Percentiles rank a stretch among this genome's conserved stretches.
These are phyloP conservation scores for Thalassiosira livingstoniorum DNA, from an alignment of 352 stramenopile species.

Conservation along the genomic window DNA sequence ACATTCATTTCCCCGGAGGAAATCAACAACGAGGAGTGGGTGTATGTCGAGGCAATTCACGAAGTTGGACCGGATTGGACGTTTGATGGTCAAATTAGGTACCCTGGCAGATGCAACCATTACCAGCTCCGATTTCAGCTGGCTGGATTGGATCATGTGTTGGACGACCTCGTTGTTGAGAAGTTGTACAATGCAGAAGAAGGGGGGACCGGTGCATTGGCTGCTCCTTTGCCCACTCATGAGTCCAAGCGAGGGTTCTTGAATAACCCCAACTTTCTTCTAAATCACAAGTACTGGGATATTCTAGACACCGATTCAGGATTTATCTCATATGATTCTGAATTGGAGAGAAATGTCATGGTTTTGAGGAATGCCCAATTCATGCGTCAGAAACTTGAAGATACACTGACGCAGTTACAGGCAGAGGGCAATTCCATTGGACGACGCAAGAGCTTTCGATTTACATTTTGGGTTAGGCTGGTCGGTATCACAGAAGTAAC, in stretches of 20 bases:
- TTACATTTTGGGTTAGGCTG: slow-evolving; percentile 40
- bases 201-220: too few relatives aligned
- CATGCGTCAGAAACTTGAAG: slow-evolving; percentile 40
- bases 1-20: slow-evolving; percentile 27
- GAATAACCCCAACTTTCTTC: slow-evolving; percentile 45
- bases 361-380: slow-evolving; percentile 18
- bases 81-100: slow-evolving; percentile 13
- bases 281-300: slow-evolving; percentile 22
- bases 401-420: too few relatives aligned
- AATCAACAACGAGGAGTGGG: slow-evolving; percentile 47
- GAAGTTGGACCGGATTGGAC: slow-evolving; percentile 51
- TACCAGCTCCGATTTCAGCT: slow-evolving; percentile 53
- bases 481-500: neutral
- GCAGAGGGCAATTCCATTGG: too few relatives aligned
- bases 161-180: slow-evolving; percentile 50
- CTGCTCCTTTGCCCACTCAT: neutral
- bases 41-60: slow-evolving; percentile 34
- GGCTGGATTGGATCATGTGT: slow-evolving; percentile 3
- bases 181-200: too few relatives aligned
- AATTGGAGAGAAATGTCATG: slow-evolving; percentile 37
- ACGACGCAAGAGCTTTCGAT: slow-evolving; percentile 24
- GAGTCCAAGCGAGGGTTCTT: slow-evolving; percentile 40
- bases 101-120: slow-evolving; percentile 45
- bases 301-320: too few relatives aligned
- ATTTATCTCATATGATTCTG: too few relatives aligned